Percentiles rank a stretch among this genome's conserved stretches.
These are phyloP conservation scores for Haplosporangium gracile DNA, from an alignment of 192 early-diverging fungal species.

Conservation along the genomic window DNA sequence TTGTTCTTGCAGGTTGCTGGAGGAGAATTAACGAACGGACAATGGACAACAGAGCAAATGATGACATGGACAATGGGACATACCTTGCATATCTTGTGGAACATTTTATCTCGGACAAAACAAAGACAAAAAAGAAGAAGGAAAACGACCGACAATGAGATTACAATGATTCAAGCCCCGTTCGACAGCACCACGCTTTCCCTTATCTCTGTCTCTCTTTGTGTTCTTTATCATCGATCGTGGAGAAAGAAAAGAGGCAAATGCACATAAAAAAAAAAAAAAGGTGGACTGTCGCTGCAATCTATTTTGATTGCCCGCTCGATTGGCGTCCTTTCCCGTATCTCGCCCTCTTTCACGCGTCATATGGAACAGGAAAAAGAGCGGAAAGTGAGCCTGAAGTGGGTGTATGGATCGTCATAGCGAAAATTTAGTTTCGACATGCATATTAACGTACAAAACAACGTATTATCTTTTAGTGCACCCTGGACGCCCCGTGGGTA, in stretches of 20 bases:
- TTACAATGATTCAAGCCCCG: not conserved
- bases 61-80: not conserved
- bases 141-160: not conserved
- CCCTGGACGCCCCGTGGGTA: conserved; percentile 69
- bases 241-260: not conserved
- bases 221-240: not conserved
- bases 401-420: conserved; percentile 2
- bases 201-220: not conserved
- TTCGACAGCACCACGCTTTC: not conserved
- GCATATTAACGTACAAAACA: not conserved
- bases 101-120: not conserved
- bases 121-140: not conserved
- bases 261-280: no score
- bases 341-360: not conserved
- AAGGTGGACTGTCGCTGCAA: not conserved
- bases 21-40: not conserved
- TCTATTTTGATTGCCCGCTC: conserved; percentile 24
- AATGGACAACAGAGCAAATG: not conserved
- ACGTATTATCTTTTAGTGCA: conserved; percentile 53
- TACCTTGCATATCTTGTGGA: not conserved
- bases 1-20: not conserved
- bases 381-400: not conserved
- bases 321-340: not conserved
- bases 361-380: not conserved
- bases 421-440: conserved; percentile 1